Conservation (phyloP, 345 rosid species). For the Litchi chinensis region DNA sequence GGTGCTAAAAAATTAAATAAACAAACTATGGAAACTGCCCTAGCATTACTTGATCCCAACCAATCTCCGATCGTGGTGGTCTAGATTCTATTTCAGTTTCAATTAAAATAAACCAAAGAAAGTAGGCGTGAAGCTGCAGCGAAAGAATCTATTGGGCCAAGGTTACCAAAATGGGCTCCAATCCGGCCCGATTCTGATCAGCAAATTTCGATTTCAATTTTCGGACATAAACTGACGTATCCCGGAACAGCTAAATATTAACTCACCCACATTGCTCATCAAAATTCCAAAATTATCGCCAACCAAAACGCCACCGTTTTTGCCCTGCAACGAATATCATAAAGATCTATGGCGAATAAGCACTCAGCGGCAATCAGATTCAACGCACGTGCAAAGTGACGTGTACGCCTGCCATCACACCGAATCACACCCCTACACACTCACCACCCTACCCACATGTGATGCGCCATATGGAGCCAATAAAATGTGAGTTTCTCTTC, state of each 20-base stretch:
- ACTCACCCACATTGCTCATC: neutral
- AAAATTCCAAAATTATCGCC: neutral
- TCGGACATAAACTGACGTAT: neutral
- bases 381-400: neutral
- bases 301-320: neutral
- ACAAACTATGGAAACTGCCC: too few relatives aligned
- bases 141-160: neutral
- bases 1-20: too few relatives aligned
- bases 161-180: neutral
- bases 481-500: conserved; percentile 16
- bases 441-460: neutral
- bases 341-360: neutral
- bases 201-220: neutral
- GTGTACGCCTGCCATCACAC: neutral
- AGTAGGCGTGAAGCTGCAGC: neutral
- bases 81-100: too few relatives aligned
- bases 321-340: neutral
- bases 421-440: neutral
- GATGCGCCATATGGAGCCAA: conserved; percentile 21
- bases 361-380: neutral
- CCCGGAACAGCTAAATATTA: neutral
- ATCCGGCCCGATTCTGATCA: neutral
- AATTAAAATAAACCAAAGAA: too few relatives aligned
- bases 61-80: too few relatives aligned
- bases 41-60: too few relatives aligned